Conservation (phyloP, 768 basidiomycete species). For the Xerocomellus amylosporus region DNA sequence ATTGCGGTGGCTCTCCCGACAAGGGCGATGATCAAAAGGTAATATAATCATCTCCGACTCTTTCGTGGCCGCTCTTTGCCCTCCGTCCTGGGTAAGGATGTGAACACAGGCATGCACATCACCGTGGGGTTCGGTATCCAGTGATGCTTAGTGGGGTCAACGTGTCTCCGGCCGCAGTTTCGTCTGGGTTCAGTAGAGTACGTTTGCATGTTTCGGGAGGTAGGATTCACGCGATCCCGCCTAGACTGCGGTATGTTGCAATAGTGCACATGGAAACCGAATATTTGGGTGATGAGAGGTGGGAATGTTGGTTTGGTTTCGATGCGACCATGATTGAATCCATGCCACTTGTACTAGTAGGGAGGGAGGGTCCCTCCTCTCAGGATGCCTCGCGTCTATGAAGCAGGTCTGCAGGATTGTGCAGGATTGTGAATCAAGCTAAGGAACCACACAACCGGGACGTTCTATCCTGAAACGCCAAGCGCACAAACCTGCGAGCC, state of each 20-base stretch:
- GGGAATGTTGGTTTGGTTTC: not conserved
- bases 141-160: not conserved
- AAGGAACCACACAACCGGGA: not conserved
- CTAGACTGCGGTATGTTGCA: slow-evolving; percentile 16
- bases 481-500: not conserved
- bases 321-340: not conserved
- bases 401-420: not conserved
- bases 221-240: slow-evolving; percentile 5
- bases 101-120: not conserved
- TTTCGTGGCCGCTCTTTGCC: not conserved
- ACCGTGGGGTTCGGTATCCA: not conserved
- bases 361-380: not conserved
- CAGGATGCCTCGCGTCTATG: not conserved
- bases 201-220: not conserved
- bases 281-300: not conserved
- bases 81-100: not conserved
- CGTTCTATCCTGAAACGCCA: slow-evolving; percentile 16
- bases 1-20: not conserved
- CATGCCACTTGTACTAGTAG: not conserved
- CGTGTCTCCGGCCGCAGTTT: not conserved
- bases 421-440: not conserved
- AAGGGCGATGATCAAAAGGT: not conserved
- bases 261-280: slow-evolving; percentile 2
- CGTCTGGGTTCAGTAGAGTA: not conserved
- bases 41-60: not conserved